Conservation (phyloP, 352 stramenopile genomes). For the Albugo laibachii region DNA sequence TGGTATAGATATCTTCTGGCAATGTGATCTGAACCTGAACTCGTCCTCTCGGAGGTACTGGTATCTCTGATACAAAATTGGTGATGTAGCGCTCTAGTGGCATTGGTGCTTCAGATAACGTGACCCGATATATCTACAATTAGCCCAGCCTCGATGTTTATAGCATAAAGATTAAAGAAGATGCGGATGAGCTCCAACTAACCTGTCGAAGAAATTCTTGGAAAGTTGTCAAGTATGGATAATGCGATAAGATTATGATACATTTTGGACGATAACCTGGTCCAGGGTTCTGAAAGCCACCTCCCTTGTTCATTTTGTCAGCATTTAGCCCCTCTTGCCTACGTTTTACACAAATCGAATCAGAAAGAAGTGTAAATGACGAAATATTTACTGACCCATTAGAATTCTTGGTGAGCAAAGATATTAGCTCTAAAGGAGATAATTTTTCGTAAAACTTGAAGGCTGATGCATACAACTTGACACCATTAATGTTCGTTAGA, state of each 20-base stretch:
- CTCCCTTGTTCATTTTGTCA: no score
- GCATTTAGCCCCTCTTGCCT: no score
- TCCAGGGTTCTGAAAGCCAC: constrained; percentile 12
- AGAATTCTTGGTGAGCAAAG: constrained; percentile 16
- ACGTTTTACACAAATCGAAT: no score
- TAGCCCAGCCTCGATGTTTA: background rate
- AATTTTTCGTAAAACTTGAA: constrained; percentile 72
- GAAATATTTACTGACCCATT: background rate
- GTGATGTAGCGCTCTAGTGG: constrained; percentile 93
- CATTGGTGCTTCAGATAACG: constrained; percentile 74
- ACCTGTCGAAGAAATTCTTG: constrained; percentile 91
- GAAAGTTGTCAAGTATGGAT: constrained; percentile 91
- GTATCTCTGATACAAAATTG: constrained; percentile 93
- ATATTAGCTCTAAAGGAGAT: constrained; percentile 59
- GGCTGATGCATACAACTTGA: constrained; percentile 63
- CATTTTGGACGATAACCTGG: constrained; percentile 84
- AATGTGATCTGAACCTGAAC: constrained; percentile 83
- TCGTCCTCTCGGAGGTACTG: constrained; percentile 80
- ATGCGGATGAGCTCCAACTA: constrained; percentile 3
- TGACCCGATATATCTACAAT: constrained; percentile 52
- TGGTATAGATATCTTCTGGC: constrained; percentile 66
- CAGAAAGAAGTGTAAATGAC: no score
- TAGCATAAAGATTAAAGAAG: background rate
- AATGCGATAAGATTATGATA: constrained; percentile 86
- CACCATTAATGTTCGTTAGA: constrained; percentile 55